Conservation (phyloP, 768 basidiomycete genomes). For the Clitopilus passeckerianus region DNA sequence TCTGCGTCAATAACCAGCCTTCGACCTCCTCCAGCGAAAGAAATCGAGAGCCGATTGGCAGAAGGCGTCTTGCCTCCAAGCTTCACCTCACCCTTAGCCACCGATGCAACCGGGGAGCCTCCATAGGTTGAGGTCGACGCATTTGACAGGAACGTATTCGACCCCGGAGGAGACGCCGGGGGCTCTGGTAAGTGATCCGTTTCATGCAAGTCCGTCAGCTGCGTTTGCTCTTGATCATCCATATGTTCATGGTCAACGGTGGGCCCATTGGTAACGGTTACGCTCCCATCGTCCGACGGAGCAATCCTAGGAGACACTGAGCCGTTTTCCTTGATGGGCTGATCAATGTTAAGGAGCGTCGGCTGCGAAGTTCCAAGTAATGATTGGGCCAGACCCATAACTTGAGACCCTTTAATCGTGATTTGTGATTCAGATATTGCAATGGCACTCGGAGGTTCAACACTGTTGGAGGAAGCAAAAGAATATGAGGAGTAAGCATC, state of each 20-base stretch:
- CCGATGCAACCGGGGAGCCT: slow-evolving; percentile 33
- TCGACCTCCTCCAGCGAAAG: slow-evolving; percentile 86
- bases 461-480: not conserved
- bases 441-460: not conserved
- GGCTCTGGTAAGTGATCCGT: slow-evolving; percentile 55
- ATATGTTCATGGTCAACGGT: slow-evolving; percentile 7
- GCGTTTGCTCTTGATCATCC: slow-evolving; percentile 12
- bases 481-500: not conserved
- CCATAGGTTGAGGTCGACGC: slow-evolving; percentile 41
- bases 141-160: slow-evolving; percentile 40
- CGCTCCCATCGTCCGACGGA: slow-evolving; percentile 16
- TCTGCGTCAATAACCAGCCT: slow-evolving; percentile 88
- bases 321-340: slow-evolving; percentile 13
- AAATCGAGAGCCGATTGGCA: slow-evolving; percentile 87
- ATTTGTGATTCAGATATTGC: slow-evolving; percentile 1
- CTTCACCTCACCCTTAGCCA: slow-evolving; percentile 30
- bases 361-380: slow-evolving; percentile 46
- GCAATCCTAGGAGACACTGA: not conserved
- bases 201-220: slow-evolving; percentile 14
- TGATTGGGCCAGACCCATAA: slow-evolving; percentile 18
- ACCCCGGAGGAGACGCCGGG: slow-evolving; percentile 51
- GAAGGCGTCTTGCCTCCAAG: slow-evolving; percentile 47
- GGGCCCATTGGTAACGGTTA: slow-evolving; percentile 19
- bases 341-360: slow-evolving; percentile 44
- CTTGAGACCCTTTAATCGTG: not conserved